A percentile compares a stretch with the other conserved stretches of the same genome.
These are phyloP conservation scores for Nicotiana benthamiana DNA, from an alignment of 257 asterid genomes.

Conservation along the genomic window DNA sequence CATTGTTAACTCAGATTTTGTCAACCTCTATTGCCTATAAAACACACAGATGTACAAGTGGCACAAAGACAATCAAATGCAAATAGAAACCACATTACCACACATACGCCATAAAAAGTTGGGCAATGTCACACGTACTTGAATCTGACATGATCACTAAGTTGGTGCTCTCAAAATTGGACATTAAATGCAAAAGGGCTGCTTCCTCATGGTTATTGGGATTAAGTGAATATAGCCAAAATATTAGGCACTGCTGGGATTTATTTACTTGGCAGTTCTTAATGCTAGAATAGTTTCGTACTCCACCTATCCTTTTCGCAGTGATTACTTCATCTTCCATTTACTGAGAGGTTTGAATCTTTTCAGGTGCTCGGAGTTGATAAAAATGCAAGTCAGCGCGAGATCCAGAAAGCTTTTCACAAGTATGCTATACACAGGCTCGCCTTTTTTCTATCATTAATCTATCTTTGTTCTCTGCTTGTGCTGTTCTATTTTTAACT, in stretches of 20 bases:
- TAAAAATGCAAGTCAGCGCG: slow-evolving; percentile 67
- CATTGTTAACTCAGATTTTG: neutral
- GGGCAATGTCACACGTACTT: neutral
- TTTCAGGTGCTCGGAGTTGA: slow-evolving; percentile 87
- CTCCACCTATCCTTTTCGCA: neutral
- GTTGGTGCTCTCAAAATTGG: neutral
- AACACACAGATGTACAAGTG: neutral
- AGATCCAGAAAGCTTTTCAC: slow-evolving; percentile 95
- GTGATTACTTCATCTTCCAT: neutral
- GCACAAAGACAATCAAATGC: neutral
- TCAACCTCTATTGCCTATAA: neutral
- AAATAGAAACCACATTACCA: neutral
- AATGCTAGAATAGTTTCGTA: neutral
- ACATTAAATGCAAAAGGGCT: neutral
- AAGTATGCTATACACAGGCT: slow-evolving; percentile 38
- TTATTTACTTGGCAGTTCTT: neutral
- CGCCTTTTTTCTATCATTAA: neutral
- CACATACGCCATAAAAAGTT: neutral
- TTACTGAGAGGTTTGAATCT: neutral
- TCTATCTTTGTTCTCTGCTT: neutral
- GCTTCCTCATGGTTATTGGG: neutral
- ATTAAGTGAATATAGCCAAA: neutral
- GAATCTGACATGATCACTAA: neutral
- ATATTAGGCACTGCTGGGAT: neutral
- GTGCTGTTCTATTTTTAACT: neutral